These are phyloP conservation scores for Candida berthetii DNA, from an alignment of 805 yeast species.

Conservation along the genomic window DNA sequence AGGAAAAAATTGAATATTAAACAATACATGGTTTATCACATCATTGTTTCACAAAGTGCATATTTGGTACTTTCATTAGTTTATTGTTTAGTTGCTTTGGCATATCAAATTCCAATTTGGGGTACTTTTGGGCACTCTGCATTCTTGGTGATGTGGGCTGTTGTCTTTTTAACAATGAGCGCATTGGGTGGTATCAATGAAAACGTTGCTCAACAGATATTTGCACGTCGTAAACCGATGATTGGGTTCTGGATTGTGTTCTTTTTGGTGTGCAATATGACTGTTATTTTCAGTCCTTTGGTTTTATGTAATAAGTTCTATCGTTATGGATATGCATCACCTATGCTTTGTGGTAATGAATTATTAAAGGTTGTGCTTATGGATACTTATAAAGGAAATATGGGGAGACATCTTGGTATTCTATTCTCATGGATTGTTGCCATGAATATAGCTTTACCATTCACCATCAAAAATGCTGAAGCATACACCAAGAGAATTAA, in stretches of 20 bases:
- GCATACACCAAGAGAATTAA: conserved; percentile 3
- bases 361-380: conserved; percentile 47
- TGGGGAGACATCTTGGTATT: conserved; percentile 52
- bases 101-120: conserved; percentile 51
- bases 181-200: conserved; percentile 69
- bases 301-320: conserved; percentile 20
- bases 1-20: conserved; percentile 29
- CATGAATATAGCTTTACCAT: conserved; percentile 30
- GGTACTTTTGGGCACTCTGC: conserved; percentile 54
- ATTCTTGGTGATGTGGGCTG: conserved; percentile 62
- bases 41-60: conserved; percentile 37
- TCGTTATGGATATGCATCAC: conserved; percentile 55
- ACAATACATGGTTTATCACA: conserved; percentile 43
- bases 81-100: conserved; percentile 49
- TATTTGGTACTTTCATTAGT: conserved; percentile 48
- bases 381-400: conserved; percentile 41
- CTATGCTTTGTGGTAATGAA: conserved; percentile 54
- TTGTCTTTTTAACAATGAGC: conserved; percentile 51
- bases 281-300: conserved; percentile 53
- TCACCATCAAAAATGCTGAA: conserved; percentile 13
- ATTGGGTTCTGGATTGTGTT: conserved; percentile 64
- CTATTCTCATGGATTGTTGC: conserved; percentile 49
- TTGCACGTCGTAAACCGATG: conserved; percentile 50
- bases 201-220: conserved; percentile 41
- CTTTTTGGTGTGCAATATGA: conserved; percentile 54